A percentile compares a stretch with the other conserved stretches of the same genome.
Conservation (phyloP, 768 basidiomycete genomes). For the Suillus luteus region DNA sequence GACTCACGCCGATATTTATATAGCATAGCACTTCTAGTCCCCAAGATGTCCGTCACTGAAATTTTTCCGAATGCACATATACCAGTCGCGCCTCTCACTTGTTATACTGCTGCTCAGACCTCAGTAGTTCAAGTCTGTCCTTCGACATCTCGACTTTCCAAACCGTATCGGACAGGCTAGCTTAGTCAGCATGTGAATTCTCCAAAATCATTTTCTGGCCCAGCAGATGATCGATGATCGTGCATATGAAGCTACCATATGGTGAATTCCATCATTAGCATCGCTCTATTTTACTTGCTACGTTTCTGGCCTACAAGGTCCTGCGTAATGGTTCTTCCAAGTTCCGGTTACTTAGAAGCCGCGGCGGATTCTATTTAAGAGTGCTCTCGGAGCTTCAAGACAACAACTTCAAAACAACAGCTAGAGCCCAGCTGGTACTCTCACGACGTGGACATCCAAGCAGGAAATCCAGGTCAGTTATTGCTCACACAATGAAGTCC, state of each 20-base stretch:
- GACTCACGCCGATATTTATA: not conserved
- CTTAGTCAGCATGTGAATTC: not conserved
- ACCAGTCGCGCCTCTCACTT: not conserved
- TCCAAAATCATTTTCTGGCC: no score
- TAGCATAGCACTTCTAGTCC: not conserved
- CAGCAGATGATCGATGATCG: no score
- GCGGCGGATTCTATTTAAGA: not conserved
- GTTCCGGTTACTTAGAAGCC: not conserved
- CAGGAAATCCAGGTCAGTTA: not conserved
- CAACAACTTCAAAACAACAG: not conserved
- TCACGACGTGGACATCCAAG: not conserved
- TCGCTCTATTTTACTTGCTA: not conserved
- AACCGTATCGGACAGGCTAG: no score
- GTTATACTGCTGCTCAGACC: not conserved
- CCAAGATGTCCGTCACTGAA: not conserved
- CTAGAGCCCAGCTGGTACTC: not conserved
- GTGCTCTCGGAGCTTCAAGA: not conserved
- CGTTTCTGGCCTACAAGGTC: not conserved
- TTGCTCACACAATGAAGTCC: not conserved
- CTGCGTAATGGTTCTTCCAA: no score
- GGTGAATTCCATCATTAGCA: not conserved
- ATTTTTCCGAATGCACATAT: not conserved
- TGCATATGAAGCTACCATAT: no score
- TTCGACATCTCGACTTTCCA: not conserved
- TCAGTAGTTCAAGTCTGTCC: not conserved